Base-by-base conservation (phyloP, 2,329 filamentous ascomycete species). In the Talaromyces funiculosus region DNA sequence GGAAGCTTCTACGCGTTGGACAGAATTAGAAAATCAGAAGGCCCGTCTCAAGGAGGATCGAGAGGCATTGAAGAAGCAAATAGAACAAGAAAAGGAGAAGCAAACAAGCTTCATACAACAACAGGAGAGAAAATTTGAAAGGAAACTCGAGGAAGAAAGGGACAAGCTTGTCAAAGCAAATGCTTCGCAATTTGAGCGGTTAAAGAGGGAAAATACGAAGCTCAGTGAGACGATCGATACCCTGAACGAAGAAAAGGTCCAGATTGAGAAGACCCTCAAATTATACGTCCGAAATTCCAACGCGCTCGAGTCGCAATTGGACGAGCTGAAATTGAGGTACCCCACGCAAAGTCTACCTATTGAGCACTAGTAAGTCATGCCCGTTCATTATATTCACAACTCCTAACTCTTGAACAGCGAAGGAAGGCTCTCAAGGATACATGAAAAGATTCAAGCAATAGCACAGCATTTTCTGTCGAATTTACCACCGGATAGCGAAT, bases 391-490 rank as follows among this genome's bases (percentile, higher is more conserved):
- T 33, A 37, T 33, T 29, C 10, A 37, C 20, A 31, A 26, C 26
- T 38, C 24, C 55, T 58, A 58, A 58, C 20, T 37, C 40, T 26
- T 55, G 29, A 24, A 35, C 31, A 58, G 55, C 26, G 55, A 58
- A 37, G 20, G 40, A 22, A n/a, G 31, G 31, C 18, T 49, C 18
- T 49, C 26, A 38, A 49, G 22, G 7, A 22, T 58, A 51, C 26
- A 29, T 58, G 29, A 58, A 58, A 58, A 58, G 55, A 47, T 58
- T 22, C 42, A 38, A 38, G 55, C 40, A 6, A 49, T 58, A 20
- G 31, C 40, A 47, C 24, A 58, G 18, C n/a, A 37, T 58, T 49
- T 47, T 18, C 37, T 58, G 40, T 58, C 20, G 7, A 38, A 58
- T 49, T 58, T 58, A 26, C 55, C 40, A 33, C 55, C 40, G 38